Evolutionary conservation across 2,329 filamentous ascomycete species (phyloP).

Genomic region (Aureobasidium sp.): DNA sequence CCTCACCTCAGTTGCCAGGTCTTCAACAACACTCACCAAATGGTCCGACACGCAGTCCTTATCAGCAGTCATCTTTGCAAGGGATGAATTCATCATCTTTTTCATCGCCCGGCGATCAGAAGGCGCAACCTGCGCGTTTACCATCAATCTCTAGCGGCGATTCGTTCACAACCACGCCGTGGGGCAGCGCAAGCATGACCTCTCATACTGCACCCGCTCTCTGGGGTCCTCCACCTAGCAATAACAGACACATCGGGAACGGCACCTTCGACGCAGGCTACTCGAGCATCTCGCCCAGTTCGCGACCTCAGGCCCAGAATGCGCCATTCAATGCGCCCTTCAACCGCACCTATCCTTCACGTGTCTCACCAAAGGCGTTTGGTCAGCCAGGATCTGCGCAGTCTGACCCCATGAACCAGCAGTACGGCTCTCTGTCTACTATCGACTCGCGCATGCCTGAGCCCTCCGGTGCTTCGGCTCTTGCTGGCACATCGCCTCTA

Average conservation of each 20-base stretch:
- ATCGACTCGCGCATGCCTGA: slow-evolving; percentile 23
- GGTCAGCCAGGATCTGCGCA: slow-evolving; percentile 19
- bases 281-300: slow-evolving; percentile 39
- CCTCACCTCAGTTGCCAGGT: slow-evolving; percentile 5
- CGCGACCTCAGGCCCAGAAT: slow-evolving; percentile 23
- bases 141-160: slow-evolving; percentile 13
- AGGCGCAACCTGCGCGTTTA: slow-evolving; percentile 22
- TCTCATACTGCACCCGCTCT: slow-evolving; percentile 44
- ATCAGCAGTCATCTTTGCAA: slow-evolving; percentile 7
- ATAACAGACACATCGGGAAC: slow-evolving; percentile 64
- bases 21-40: slow-evolving; percentile 9
- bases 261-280: slow-evolving; percentile 64
- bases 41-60: background rate
- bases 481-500: slow-evolving; percentile 22
- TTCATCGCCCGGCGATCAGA: slow-evolving; percentile 28
- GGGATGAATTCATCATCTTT: slow-evolving; percentile 39
- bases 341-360: slow-evolving; percentile 18
- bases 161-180: slow-evolving; percentile 8
- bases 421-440: slow-evolving; percentile 13
- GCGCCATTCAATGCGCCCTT: slow-evolving; percentile 20
- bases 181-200: slow-evolving; percentile 16
- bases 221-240: slow-evolving; percentile 61
- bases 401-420: slow-evolving; percentile 17
- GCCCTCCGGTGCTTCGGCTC: slow-evolving; percentile 18
- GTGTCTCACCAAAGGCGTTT: slow-evolving; percentile 24